phyloP scores from a whole-genome alignment of 176 grass and related monocot species.

The Neostapfia colusana region DNA sequence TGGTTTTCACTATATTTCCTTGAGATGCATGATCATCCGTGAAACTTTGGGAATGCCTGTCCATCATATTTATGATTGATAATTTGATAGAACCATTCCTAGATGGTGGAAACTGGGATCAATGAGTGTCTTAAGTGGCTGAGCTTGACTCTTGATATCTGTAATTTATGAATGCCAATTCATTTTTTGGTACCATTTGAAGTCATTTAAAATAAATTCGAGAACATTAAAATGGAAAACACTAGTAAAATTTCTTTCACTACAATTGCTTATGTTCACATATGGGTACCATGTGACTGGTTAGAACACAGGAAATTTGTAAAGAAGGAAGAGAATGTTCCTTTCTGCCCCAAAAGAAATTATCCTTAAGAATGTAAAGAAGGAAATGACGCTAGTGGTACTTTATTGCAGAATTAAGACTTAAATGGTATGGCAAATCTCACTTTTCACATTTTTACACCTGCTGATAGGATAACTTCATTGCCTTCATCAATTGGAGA shows the following conservation, averaged over 20 bases:
- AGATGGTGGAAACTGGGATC: background rate
- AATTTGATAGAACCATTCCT: background rate
- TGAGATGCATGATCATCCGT: background rate
- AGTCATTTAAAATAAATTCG: background rate
- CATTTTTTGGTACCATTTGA: background rate
- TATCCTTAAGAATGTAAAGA: no score
- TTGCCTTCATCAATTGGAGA: constrained; percentile 74
- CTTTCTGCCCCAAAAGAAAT: background rate
- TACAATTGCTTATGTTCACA: background rate
- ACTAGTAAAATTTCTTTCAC: background rate
- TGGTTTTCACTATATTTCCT: no score
- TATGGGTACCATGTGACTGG: background rate
- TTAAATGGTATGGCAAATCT: constrained; percentile 3
- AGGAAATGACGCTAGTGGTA: constrained; percentile 17
- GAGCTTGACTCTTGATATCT: no score
- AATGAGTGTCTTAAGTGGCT: no score
- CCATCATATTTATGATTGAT: background rate
- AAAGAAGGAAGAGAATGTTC: background rate
- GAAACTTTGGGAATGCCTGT: background rate
- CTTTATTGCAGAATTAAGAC: constrained; percentile 14
- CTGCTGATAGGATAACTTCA: constrained; percentile 65
- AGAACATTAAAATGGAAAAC: background rate
- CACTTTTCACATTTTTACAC: constrained; percentile 11
- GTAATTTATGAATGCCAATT: no score
- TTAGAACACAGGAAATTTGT: background rate